phyloP scores from a whole-genome alignment of 495 filamentous ascomycete genomes.

The Trichoderma erinaceum region DNA sequence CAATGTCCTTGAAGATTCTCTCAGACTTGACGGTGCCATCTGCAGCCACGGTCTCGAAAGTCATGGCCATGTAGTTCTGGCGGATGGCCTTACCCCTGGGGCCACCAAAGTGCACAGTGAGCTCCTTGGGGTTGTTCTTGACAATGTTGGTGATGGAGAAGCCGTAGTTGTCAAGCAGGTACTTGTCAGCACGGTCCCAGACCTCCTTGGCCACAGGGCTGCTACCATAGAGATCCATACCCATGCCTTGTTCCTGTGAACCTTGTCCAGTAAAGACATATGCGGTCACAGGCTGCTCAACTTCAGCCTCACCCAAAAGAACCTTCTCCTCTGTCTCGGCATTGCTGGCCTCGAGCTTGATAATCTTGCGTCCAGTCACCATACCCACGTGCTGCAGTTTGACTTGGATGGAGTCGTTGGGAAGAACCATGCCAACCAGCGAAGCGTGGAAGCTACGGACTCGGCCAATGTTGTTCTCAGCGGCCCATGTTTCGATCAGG shows the following conservation, averaged over 20 bases:
- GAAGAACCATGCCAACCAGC: constrained; percentile 94
- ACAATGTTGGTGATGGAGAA: constrained; percentile 98
- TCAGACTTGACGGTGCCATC: constrained; percentile 94
- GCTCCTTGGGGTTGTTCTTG: constrained; percentile 98
- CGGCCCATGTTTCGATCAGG: constrained; percentile 98
- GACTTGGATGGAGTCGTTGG: constrained; percentile 89
- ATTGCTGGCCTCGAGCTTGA: constrained; percentile 93
- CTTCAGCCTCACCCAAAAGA: constrained; percentile 88
- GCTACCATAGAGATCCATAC: constrained; percentile 95
- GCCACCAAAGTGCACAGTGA: constrained; percentile 97
- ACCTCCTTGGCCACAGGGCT: constrained; percentile 93
- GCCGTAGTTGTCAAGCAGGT: constrained; percentile 98
- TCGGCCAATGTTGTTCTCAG: constrained; percentile 95
- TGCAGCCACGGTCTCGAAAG: constrained; percentile 88
- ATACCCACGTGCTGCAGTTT: constrained; percentile 95
- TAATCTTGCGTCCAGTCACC: constrained; percentile 96
- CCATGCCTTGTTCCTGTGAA: constrained; percentile 98
- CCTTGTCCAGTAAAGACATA: constrained; percentile 99
- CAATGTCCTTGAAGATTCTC: constrained; percentile 97
- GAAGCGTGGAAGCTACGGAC: constrained; percentile 94
- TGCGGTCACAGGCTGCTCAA: constrained; percentile 94
- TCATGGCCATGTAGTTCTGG: constrained; percentile 99
- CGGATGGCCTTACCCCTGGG: constrained; percentile 95
- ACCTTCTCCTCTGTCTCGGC: constrained; percentile 94
- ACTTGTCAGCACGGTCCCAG: constrained; percentile 95